Evolutionary conservation across 2,329 filamentous ascomycete genomes (phyloP), one percentile per base, ranked within the genome.

Genomic region (Beauveria asiatica): DNA sequence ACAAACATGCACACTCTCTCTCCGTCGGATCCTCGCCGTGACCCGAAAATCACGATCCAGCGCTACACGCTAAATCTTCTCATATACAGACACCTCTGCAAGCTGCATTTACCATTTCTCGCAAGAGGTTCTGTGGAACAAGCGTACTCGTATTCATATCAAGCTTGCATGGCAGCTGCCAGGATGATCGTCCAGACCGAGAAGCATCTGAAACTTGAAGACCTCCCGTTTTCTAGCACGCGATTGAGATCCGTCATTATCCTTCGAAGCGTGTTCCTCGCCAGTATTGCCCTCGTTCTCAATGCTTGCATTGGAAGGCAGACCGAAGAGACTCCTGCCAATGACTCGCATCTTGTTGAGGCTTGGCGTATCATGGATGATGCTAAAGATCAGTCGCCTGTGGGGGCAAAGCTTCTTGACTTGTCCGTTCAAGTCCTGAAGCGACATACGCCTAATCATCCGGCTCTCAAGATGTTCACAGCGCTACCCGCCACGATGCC

Each of bases 31-130:
- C 51, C 62, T 4, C 63, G 64, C 44, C 63, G 66, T 21, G 63
- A 62, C 17, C 66, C 66, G 3, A 62, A 61, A 17, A 67, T 72
- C 49, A 65, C 66, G 1, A 60, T 72, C 17, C 71, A 73, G 46
- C 68, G 72, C 9, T 71, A 73, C 59, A 64, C 70, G 21, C 65
- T 74, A 41, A 71, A 70, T 25, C 53, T 72, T 6, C 66, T 73
- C 13, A 58, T 72, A 3, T 67, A 72, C 21, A 70, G 71, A 1
- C 70, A 74, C 45, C 65, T 70, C 10, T 74, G 71, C 61, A 73
- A 71, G 57, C 62, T 74, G 10, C 72, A 74, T 55, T 66, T 74
- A 8, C 72, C 72, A 5, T 74, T 69, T 56, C 61, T 74, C 8
- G 70, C 70, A 3, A 68, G 70, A 27, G 71, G 72, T 4, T 67